Percentiles rank a stretch among this genome's conserved stretches.
phyloP scores from a whole-genome alignment of 805 yeast species.

The Ogataea thermomethanolica region DNA sequence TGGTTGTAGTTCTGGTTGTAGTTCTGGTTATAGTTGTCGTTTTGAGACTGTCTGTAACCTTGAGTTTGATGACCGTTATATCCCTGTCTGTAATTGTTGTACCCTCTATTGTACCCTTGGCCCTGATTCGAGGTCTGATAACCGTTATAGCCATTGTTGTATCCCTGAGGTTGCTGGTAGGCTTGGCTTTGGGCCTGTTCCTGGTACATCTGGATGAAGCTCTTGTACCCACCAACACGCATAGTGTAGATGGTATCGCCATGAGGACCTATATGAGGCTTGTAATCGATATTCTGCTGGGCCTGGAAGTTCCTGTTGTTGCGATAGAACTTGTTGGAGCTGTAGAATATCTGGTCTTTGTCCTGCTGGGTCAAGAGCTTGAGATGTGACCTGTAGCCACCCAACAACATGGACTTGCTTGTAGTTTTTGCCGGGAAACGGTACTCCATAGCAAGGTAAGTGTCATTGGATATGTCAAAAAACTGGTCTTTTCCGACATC shows the following conservation, averaged over 20 bases:
- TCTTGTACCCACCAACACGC: conserved; percentile 50
- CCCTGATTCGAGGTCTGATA: conserved; percentile 4
- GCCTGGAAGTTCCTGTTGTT: conserved; percentile 27
- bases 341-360: conserved; percentile 54
- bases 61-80: conserved; percentile 6
- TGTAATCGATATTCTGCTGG: conserved; percentile 32
- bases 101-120: conserved; percentile 7
- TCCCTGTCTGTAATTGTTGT: conserved; percentile 18
- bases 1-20: conserved; percentile 4
- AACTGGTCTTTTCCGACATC: conserved; percentile 29
- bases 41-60: conserved; percentile 8
- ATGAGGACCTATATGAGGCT: conserved; percentile 48
- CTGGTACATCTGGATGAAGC: conserved; percentile 37
- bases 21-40: conserved; percentile 10
- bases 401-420: conserved; percentile 80
- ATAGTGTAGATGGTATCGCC: conserved; percentile 43
- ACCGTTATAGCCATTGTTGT: conserved; percentile 14
- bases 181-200: conserved; percentile 23
- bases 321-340: conserved; percentile 35
- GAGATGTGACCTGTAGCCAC: conserved; percentile 67
- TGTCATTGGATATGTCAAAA: conserved; percentile 39
- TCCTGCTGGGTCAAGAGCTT: conserved; percentile 67
- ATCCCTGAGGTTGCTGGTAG: conserved; percentile 21
- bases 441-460: conserved; percentile 47
- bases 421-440: conserved; percentile 54